Percentiles rank a stretch among this genome's conserved stretches.
These are phyloP conservation scores for Penicillium concentricum DNA, from an alignment of 2,329 filamentous ascomycete species.

Conservation along the genomic window DNA sequence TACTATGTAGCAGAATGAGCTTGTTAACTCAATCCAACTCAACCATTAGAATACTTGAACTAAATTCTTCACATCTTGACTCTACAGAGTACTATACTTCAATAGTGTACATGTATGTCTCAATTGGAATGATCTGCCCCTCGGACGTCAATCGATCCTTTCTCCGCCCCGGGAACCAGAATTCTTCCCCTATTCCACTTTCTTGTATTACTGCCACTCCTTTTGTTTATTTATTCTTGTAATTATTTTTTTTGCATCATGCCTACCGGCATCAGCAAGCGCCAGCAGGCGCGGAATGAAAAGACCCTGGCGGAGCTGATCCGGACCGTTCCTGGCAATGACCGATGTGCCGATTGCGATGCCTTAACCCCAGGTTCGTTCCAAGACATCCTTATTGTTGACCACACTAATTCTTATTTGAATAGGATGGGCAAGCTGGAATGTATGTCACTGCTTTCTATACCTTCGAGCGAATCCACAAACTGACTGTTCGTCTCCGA, in stretches of 20 bases:
- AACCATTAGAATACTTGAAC: neutral
- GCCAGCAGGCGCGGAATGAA: slow-evolving; percentile 97
- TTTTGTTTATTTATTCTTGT: slow-evolving; percentile 17
- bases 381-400: slow-evolving; percentile 2
- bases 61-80: neutral
- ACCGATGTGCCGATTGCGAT: slow-evolving; percentile 88
- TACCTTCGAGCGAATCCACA: slow-evolving; percentile 1
- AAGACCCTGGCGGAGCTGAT: slow-evolving; percentile 86
- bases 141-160: slow-evolving; percentile 7
- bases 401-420: slow-evolving; percentile 13
- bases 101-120: neutral
- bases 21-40: neutral
- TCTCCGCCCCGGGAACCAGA: slow-evolving; percentile 9
- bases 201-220: slow-evolving; percentile 13
- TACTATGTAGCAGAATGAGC: neutral
- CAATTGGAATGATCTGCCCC: slow-evolving; percentile 6
- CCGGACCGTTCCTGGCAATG: slow-evolving; percentile 80
- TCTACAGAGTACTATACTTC: neutral
- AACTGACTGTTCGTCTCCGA: slow-evolving; percentile 17
- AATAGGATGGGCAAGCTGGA: slow-evolving; percentile 94
- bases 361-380: slow-evolving; percentile 83
- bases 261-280: slow-evolving; percentile 80
- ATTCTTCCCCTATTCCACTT: slow-evolving; percentile 13
- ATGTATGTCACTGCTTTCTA: slow-evolving; percentile 57
- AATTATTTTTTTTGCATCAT: slow-evolving; percentile 47